Percentiles rank a stretch among this genome's conserved stretches.
phyloP scores from a whole-genome alignment of 2,329 filamentous ascomycete species.

The Davidsoniella eucalypti region DNA sequence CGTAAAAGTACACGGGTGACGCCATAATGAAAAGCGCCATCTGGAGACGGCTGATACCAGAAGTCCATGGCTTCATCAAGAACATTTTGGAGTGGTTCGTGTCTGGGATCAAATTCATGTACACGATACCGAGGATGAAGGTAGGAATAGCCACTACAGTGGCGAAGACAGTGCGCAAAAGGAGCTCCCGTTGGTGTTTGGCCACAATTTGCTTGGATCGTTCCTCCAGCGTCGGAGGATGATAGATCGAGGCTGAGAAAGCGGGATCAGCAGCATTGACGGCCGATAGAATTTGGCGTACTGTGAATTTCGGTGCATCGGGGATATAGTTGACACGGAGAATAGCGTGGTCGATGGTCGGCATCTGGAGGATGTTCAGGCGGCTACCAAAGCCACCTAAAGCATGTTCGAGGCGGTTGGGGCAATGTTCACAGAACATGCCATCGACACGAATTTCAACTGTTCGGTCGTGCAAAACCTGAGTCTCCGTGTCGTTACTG shows the following conservation, averaged over 20 bases:
- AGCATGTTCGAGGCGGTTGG: conserved; percentile 36
- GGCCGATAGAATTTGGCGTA: conserved; percentile 54
- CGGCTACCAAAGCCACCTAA: conserved; percentile 34
- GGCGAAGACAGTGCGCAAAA: conserved; percentile 55
- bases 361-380: conserved; percentile 36
- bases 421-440: conserved; percentile 60
- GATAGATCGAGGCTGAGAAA: conserved; percentile 55
- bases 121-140: conserved; percentile 75
- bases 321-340: conserved; percentile 57
- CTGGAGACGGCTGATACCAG: conserved; percentile 59
- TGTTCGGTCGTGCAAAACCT: conserved; percentile 29
- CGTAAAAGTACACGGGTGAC: conserved; percentile 75
- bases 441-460: conserved; percentile 52
- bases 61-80: conserved; percentile 54
- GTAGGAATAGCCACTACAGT: conserved; percentile 59
- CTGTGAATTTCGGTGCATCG: conserved; percentile 49
- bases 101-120: conserved; percentile 63
- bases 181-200: conserved; percentile 50
- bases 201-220: conserved; percentile 56
- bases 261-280: conserved; percentile 50
- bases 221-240: conserved; percentile 71
- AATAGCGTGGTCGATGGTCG: conserved; percentile 46
- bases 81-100: conserved; percentile 42
- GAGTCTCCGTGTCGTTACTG: conserved; percentile 20
- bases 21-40: conserved; percentile 67